Conservation (phyloP, 2,329 filamentous ascomycete genomes). For the Colletotrichum plurivorum region DNA sequence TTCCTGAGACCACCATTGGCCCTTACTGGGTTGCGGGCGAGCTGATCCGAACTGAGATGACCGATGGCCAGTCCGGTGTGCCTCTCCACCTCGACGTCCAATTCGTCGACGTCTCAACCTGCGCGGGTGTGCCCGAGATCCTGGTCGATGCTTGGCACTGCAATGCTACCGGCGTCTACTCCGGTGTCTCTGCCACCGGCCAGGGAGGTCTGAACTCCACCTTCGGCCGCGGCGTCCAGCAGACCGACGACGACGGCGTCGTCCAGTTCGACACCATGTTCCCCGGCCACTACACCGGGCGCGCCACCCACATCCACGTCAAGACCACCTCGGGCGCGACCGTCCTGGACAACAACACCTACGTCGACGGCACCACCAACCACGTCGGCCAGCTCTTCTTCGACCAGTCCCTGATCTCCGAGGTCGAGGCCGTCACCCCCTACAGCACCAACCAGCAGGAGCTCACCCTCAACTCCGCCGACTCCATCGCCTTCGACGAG, state of each 20-base stretch:
- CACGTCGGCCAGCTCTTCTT: slow-evolving; percentile 46
- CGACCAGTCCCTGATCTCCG: slow-evolving; percentile 33
- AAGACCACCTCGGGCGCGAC: slow-evolving; percentile 55
- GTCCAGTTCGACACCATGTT: slow-evolving; percentile 59
- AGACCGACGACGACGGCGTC: slow-evolving; percentile 45
- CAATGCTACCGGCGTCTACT: slow-evolving; percentile 59
- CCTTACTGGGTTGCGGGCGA: slow-evolving; percentile 58
- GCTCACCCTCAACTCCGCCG: slow-evolving; percentile 66
- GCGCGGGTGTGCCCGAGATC: slow-evolving; percentile 40
- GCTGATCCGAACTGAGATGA: slow-evolving; percentile 60
- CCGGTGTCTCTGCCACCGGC: slow-evolving; percentile 46
- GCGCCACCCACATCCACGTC: slow-evolving; percentile 64
- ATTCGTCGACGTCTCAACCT: slow-evolving; percentile 43
- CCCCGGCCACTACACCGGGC: slow-evolving; percentile 60
- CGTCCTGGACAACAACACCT: slow-evolving; percentile 50
- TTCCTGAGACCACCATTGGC: slow-evolving; percentile 36
- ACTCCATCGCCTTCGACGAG: slow-evolving; percentile 57
- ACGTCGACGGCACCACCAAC: slow-evolving; percentile 48
- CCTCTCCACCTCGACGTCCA: slow-evolving; percentile 53
- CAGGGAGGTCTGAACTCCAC: slow-evolving; percentile 38
- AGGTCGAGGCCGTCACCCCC: slow-evolving; percentile 63
- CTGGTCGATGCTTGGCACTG: slow-evolving; percentile 44
- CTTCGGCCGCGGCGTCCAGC: slow-evolving; percentile 33
- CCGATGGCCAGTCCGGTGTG: slow-evolving; percentile 57
- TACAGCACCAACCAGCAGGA: slow-evolving; percentile 62